Evolutionary conservation across 2,329 filamentous ascomycete species (phyloP).

Genomic region (Phyllosticta paracitricarpa): DNA sequence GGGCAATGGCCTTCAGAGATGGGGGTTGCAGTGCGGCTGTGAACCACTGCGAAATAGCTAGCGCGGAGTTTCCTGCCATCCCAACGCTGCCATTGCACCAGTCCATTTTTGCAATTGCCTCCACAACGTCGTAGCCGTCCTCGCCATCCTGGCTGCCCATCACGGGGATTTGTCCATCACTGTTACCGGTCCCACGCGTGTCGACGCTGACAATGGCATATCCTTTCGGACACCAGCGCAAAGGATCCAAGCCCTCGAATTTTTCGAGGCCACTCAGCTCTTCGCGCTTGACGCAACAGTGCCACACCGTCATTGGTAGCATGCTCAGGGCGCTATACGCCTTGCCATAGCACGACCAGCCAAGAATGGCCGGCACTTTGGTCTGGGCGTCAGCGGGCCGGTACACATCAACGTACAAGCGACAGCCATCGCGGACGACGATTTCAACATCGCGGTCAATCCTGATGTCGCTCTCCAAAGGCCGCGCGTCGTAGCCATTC

Average conservation of each 20-base stretch:
- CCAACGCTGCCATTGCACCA: constrained; percentile 39
- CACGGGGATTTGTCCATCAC: constrained; percentile 27
- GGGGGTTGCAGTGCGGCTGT: constrained; percentile 34
- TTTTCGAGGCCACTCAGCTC: constrained; percentile 27
- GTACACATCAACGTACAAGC: constrained; percentile 37
- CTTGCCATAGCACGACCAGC: constrained; percentile 39
- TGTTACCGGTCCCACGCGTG: constrained; percentile 21
- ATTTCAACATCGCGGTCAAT: constrained; percentile 39
- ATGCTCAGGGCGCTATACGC: constrained; percentile 31
- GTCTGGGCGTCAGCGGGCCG: constrained; percentile 25
- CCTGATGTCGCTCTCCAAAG: constrained; percentile 29
- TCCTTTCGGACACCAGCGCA: constrained; percentile 22
- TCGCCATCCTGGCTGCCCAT: constrained; percentile 37
- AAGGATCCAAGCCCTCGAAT: constrained; percentile 36
- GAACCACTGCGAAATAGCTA: constrained; percentile 35
- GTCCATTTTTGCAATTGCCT: constrained; percentile 29
- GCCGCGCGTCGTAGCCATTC: constrained; percentile 27
- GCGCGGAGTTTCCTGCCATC: constrained; percentile 35
- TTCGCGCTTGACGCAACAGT: constrained; percentile 26
- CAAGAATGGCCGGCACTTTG: constrained; percentile 34
- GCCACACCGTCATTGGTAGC: constrained; percentile 30
- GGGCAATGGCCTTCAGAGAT: constrained; percentile 34
- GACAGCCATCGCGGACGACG: constrained; percentile 31
- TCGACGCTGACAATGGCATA: constrained; percentile 29
- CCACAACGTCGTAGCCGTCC: constrained; percentile 38